Evolutionary conservation across 305 asterid genomes (phyloP).

Genomic region (Fraxinus sp.): DNA sequence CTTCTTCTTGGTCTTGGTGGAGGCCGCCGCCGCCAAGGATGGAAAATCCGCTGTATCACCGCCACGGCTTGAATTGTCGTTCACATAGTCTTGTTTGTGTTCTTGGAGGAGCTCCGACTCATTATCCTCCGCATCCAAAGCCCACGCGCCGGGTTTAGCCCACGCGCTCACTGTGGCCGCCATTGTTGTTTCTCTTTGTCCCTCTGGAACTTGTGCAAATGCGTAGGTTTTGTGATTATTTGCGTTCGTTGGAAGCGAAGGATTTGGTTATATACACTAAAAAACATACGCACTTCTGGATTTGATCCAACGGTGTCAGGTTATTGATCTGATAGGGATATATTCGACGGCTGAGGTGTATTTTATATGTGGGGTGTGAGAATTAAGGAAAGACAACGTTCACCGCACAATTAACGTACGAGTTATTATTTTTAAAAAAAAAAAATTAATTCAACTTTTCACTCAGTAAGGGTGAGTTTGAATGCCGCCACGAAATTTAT

Average conservation of each 20-base stretch:
- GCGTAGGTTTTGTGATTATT: conserved; percentile 28
- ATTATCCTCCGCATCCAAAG: conserved; percentile 76
- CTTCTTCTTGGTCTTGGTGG: conserved; percentile 75
- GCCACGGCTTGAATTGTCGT: conserved; percentile 30
- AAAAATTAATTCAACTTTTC: too few species aligned
- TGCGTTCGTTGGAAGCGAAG: conserved; percentile 32
- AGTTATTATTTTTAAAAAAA: too few species aligned
- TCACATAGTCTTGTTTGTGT: conserved; percentile 31
- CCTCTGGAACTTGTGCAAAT: background rate
- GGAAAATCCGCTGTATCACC: conserved; percentile 51
- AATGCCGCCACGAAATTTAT: too few species aligned
- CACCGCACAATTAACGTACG: background rate
- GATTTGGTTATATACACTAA: background rate
- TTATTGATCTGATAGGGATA: background rate
- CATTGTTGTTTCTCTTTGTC: conserved; percentile 40
- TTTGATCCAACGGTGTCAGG: conserved; percentile 26
- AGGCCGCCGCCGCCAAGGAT: conserved; percentile 49
- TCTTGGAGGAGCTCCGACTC: conserved; percentile 64
- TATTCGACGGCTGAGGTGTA: conserved; percentile 4
- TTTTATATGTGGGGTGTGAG: background rate
- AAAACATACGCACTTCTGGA: background rate
- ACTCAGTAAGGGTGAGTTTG: too few species aligned
- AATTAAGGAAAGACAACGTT: background rate
- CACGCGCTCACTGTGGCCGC: conserved; percentile 91
- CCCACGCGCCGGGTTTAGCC: conserved; percentile 97